Conservation (phyloP, 148 eudicot genomes). For the Spergularia bocconei region DNA sequence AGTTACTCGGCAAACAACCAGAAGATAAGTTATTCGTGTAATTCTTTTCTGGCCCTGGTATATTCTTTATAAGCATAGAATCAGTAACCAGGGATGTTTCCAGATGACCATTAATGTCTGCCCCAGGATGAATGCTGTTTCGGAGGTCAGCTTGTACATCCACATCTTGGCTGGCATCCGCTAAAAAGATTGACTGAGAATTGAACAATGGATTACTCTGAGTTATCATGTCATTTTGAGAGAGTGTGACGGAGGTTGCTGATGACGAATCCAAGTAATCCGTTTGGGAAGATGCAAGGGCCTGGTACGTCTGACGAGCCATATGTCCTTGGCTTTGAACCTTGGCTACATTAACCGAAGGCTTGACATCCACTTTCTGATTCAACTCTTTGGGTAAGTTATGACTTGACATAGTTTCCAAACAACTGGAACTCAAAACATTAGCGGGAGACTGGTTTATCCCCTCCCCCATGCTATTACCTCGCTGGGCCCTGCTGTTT, state of each 20-base stretch:
- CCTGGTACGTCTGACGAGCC: slow-evolving; percentile 48
- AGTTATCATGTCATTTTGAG: slow-evolving; percentile 61
- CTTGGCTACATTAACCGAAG: slow-evolving; percentile 54
- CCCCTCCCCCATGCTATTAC: slow-evolving; percentile 41
- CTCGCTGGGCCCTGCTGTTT: slow-evolving; percentile 41
- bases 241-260: slow-evolving; percentile 64
- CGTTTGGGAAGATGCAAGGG: slow-evolving; percentile 46
- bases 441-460: slow-evolving; percentile 43
- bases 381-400: slow-evolving; percentile 47
- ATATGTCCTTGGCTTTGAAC: slow-evolving; percentile 57
- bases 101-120: slow-evolving; percentile 43
- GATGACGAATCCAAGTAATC: slow-evolving; percentile 94
- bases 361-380: slow-evolving; percentile 58
- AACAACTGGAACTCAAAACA: slow-evolving; percentile 41
- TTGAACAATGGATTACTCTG: slow-evolving; percentile 51
- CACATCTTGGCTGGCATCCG: slow-evolving; percentile 53
- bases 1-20: slow-evolving; percentile 60
- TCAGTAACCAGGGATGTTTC: slow-evolving; percentile 55
- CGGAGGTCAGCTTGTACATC: slow-evolving; percentile 57
- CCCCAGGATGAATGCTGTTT: slow-evolving; percentile 39
- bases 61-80: slow-evolving; percentile 47
- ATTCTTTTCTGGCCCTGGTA: slow-evolving; percentile 54
- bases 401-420: slow-evolving; percentile 50
- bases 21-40: slow-evolving; percentile 55
- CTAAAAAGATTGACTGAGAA: slow-evolving; percentile 56